A percentile compares a stretch with the other conserved stretches of the same genome.
Conservation (phyloP, 306 rosid genomes). For the Prunus davidiana region DNA sequence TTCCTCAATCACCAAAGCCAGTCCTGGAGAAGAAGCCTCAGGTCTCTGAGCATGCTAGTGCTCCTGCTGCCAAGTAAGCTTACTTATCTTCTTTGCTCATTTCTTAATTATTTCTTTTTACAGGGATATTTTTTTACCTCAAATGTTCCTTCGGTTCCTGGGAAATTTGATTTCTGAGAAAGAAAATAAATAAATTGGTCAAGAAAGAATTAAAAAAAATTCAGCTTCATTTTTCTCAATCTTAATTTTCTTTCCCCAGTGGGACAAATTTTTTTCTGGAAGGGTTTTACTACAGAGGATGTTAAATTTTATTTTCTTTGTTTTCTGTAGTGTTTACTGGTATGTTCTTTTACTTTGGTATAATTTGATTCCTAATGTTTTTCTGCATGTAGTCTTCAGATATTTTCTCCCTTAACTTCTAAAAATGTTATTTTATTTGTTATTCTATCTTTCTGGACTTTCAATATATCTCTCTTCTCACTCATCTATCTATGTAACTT, state of each 20-base stretch:
- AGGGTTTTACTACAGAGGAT: too few species aligned
- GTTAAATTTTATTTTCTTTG: neutral
- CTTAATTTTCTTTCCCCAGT: too few species aligned
- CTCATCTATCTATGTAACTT: neutral
- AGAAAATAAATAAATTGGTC: neutral
- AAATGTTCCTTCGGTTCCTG: neutral
- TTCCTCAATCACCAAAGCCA: constrained; percentile 45
- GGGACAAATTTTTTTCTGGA: too few species aligned
- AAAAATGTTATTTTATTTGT: neutral
- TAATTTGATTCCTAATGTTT: neutral
- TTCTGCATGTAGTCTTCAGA: neutral
- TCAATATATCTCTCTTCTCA: neutral
- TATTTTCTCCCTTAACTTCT: neutral
- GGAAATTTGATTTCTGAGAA: neutral
- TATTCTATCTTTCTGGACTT: neutral
- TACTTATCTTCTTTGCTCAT: neutral
- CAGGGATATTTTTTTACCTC: neutral
- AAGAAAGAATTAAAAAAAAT: too few species aligned
- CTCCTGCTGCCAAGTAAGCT: constrained; percentile 84
- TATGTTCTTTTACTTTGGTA: neutral
- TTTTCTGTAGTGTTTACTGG: neutral
- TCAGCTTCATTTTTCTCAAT: too few species aligned
- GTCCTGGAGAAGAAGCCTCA: constrained; percentile 60
- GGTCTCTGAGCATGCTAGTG: constrained; percentile 47
- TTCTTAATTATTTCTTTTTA: neutral